phyloP scores from a whole-genome alignment of 345 rosid genomes.

The Salix dunnii region DNA sequence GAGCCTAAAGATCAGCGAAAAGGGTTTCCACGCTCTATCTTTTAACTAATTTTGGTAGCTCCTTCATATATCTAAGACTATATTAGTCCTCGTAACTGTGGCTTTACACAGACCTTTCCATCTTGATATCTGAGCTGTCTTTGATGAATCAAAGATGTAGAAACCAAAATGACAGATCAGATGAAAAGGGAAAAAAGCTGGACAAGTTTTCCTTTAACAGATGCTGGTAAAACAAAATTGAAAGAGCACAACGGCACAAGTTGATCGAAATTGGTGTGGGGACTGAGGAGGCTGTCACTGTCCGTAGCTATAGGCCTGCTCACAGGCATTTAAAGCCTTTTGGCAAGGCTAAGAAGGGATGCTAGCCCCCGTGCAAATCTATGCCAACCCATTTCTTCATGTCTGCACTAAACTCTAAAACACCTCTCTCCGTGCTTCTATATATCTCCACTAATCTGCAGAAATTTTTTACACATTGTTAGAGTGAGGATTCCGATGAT shows the following conservation, averaged over 20 bases:
- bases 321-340: constrained; percentile 16
- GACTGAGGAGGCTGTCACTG: constrained; percentile 14
- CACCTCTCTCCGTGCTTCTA: background rate
- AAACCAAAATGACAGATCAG: constrained; percentile 11
- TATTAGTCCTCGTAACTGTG: background rate
- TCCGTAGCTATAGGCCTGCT: constrained; percentile 5
- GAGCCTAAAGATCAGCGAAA: background rate
- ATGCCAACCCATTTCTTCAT: constrained; percentile 3
- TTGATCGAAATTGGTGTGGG: constrained; percentile 15
- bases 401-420: constrained; percentile 13
- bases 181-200: background rate
- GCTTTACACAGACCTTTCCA: background rate
- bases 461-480: background rate
- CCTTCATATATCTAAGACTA: background rate
- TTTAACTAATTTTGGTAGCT: background rate
- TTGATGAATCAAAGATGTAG: background rate
- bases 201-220: background rate
- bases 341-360: constrained; percentile 14
- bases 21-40: background rate
- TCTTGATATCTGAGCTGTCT: background rate
- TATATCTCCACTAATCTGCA: background rate
- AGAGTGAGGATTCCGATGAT: background rate
- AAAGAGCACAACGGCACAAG: background rate
- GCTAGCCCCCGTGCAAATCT: constrained; percentile 5
- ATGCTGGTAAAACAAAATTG: background rate